These are phyloP conservation scores for Prunus mume DNA, from an alignment of 306 rosid genomes.

Conservation along the genomic window DNA sequence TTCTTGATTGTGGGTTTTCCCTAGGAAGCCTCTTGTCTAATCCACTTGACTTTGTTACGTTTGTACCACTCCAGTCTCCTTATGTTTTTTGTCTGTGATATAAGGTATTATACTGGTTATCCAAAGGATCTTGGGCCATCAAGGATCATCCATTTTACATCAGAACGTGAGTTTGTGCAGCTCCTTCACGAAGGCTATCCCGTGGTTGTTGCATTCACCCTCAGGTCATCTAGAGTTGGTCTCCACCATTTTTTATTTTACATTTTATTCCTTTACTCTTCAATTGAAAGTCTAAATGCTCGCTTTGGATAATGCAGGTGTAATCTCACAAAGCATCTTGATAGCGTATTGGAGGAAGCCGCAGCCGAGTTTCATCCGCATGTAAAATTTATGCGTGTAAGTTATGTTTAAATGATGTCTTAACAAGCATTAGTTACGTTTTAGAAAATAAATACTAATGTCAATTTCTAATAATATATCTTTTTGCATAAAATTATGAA, in stretches of 20 bases:
- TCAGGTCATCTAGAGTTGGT: constrained; percentile 47
- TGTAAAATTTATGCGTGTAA: constrained; percentile 86
- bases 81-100: constrained; percentile 1
- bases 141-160: constrained; percentile 74
- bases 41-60: not conserved
- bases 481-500: constrained; percentile 5
- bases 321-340: constrained; percentile 71
- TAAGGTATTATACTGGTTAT: constrained; percentile 78
- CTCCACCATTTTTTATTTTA: constrained; percentile 8
- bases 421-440: constrained; percentile 1
- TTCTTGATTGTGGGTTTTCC: not conserved
- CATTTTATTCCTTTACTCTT: not conserved
- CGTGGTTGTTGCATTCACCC: constrained; percentile 79
- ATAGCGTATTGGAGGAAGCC: constrained; percentile 78
- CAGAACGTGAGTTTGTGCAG: constrained; percentile 84
- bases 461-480: not conserved
- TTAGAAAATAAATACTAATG: constrained; percentile 1
- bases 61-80: not conserved
- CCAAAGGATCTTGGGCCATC: constrained; percentile 92
- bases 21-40: not conserved
- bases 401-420: constrained; percentile 22
- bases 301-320: constrained; percentile 52
- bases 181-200: constrained; percentile 91
- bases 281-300: constrained; percentile 19
- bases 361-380: constrained; percentile 80